Base-by-base conservation (phyloP, 192 early-diverging fungal genomes). In the Funneliformis mosseae region DNA sequence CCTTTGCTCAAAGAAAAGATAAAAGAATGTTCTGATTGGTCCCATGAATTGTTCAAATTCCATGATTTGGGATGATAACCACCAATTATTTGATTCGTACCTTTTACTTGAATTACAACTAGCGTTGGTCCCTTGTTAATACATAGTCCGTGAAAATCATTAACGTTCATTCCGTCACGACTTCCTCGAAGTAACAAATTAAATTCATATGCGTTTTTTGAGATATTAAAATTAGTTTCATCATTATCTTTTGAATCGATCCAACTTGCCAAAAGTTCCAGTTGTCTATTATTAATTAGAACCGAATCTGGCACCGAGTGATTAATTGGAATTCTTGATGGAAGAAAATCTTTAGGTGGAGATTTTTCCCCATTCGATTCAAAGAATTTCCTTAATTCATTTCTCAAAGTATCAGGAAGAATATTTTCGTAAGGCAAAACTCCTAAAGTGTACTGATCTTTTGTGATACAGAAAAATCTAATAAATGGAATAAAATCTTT, bases 401-500 rank as follows among this genome's bases (percentile, higher is more conserved):
- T 28, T 27, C 27, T 28, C 27, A 64, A 64, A 64, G 23, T 25
- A 27, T 64, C 12, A 64, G 69, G 41, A 39, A 71, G 43, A 10
- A 71, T 33, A 18, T 45, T 23, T 45, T 71, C 69, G 23, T 71
- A 71, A 39, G 38, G 69, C 23, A 10, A 5, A 71, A 71, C 11
- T 41, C 42, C 18, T n/a, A 10, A 3, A 71, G 9, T 3, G 42
- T 71, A 71, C 1, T 45, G 39, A 16, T 41, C 33, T 0, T 23
- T 23, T 45, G 27, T 21, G 4, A 71, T 45, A 45, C 42, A 18
- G 42, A 71, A 71, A 71, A 71, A 71, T 71, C 69, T 16, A 45
- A 71, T 71, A 10, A 71, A 64, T 43, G 69, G 69, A 71, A 71
- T 71, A 71, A 28, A 71, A 42, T 41, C 12, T 16, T 45, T 5